A percentile compares a stretch with the other conserved stretches of the same genome.
Conservation (phyloP, 139 green algal species). For the Closterium sp. region DNA sequence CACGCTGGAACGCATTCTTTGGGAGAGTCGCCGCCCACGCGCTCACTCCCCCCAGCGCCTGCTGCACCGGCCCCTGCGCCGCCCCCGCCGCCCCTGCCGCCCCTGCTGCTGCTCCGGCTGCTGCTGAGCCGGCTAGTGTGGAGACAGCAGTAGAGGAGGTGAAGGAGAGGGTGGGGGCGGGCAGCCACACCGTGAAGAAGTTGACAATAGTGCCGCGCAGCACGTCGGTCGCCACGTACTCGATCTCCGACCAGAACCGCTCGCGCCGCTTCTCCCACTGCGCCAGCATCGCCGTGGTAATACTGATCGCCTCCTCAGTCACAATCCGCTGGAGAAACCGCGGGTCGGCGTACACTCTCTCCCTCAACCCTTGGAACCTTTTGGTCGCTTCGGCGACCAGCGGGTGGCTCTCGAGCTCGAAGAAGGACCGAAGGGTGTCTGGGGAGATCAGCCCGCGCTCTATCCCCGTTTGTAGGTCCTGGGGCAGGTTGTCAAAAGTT, state of each 20-base stretch:
- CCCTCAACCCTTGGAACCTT: slow-evolving; percentile 31
- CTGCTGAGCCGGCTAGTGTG: background rate
- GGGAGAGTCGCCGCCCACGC: slow-evolving; percentile 22
- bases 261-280: slow-evolving; percentile 42
- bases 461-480: slow-evolving; percentile 46
- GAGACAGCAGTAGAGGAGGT: background rate
- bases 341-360: slow-evolving; percentile 43
- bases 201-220: slow-evolving; percentile 38
- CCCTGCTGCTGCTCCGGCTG: background rate
- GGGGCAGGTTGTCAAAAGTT: slow-evolving; percentile 22
- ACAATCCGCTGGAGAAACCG: slow-evolving; percentile 41
- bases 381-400: slow-evolving; percentile 14
- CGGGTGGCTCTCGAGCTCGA: slow-evolving; percentile 40
- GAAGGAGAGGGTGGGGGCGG: slow-evolving; percentile 45
- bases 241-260: slow-evolving; percentile 48
- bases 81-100: background rate
- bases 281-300: slow-evolving; percentile 46
- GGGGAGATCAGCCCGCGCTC: slow-evolving; percentile 43
- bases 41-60: background rate
- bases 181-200: slow-evolving; percentile 54
- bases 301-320: slow-evolving; percentile 48
- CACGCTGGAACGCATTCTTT: slow-evolving; percentile 49
- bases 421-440: slow-evolving; percentile 36
- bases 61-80: background rate
- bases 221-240: slow-evolving; percentile 49